Conservation (phyloP, 306 rosid genomes). For the Mucuna pruriens region DNA sequence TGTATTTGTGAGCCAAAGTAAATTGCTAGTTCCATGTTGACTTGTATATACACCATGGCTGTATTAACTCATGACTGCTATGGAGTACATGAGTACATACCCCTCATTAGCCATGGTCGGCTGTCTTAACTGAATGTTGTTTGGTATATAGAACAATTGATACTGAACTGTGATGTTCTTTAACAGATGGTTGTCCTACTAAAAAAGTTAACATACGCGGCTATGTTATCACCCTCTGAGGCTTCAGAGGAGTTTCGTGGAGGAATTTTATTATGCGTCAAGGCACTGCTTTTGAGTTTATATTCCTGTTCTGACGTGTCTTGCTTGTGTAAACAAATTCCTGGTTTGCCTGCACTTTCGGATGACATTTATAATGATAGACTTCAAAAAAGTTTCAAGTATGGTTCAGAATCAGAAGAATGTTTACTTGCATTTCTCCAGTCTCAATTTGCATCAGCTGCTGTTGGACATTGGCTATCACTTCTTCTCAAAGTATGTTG, state of each 20-base stretch:
- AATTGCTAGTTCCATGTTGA: neutral
- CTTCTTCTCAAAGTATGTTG: conserved; percentile 84
- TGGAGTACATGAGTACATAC: neutral
- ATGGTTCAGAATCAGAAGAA: conserved; percentile 60
- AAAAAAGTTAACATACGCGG: conserved; percentile 91
- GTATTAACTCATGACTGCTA: neutral
- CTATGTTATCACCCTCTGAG: conserved; percentile 80
- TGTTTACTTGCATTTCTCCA: conserved; percentile 82
- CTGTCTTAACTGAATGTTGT: conserved; percentile 38
- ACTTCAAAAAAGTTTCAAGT: conserved; percentile 40
- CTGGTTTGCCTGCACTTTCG: conserved; percentile 63
- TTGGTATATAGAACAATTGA: neutral
- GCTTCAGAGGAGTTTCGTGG: conserved; percentile 99
- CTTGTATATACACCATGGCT: neutral
- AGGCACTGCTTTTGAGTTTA: conserved; percentile 69
- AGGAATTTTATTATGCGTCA: conserved; percentile 84
- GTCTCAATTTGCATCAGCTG: conserved; percentile 79
- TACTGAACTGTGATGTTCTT: conserved; percentile 39
- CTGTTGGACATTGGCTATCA: conserved; percentile 96
- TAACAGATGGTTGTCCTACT: conserved; percentile 90
- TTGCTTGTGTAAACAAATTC: conserved; percentile 66
- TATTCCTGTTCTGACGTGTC: conserved; percentile 61
- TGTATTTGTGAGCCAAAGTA: neutral
- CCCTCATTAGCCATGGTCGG: neutral
- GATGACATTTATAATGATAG: conserved; percentile 46